phyloP scores from a whole-genome alignment of 1,139 yeast genomes.

The Pichia sp. region DNA sequence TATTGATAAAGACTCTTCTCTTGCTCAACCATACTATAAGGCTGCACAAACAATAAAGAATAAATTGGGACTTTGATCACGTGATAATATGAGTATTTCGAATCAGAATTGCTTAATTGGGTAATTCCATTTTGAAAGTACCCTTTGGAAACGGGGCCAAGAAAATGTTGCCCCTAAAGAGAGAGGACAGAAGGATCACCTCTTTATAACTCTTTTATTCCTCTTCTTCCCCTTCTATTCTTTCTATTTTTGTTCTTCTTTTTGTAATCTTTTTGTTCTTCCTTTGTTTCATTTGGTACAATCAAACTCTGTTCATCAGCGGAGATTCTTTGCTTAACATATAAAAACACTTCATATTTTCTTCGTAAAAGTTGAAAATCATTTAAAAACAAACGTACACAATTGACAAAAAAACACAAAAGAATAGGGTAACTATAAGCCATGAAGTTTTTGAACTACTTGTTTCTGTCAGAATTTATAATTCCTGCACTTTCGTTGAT shows the following conservation, averaged over 20 bases:
- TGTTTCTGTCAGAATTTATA: not conserved
- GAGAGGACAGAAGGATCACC: not conserved
- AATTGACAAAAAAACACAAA: not conserved
- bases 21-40: conserved; percentile 40
- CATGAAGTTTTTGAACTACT: not conserved
- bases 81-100: not conserved
- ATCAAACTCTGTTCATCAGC: not conserved
- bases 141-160: not conserved
- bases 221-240: not conserved
- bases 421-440: not conserved
- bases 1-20: conserved; percentile 39
- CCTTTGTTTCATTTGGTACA: too few relatives aligned
- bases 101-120: not conserved
- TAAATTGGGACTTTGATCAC: conserved; percentile 16
- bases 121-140: not conserved
- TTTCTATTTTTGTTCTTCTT: too few relatives aligned
- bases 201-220: not conserved
- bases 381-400: not conserved
- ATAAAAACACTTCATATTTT: not conserved
- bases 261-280: not conserved
- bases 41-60: conserved; percentile 40
- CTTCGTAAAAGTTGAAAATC: not conserved
- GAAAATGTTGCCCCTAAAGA: not conserved
- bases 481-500: conserved; percentile 2
- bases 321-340: not conserved